These are phyloP conservation scores for Setaria viridis DNA, from an alignment of 202 grass and related monocot species.

Conservation along the genomic window DNA sequence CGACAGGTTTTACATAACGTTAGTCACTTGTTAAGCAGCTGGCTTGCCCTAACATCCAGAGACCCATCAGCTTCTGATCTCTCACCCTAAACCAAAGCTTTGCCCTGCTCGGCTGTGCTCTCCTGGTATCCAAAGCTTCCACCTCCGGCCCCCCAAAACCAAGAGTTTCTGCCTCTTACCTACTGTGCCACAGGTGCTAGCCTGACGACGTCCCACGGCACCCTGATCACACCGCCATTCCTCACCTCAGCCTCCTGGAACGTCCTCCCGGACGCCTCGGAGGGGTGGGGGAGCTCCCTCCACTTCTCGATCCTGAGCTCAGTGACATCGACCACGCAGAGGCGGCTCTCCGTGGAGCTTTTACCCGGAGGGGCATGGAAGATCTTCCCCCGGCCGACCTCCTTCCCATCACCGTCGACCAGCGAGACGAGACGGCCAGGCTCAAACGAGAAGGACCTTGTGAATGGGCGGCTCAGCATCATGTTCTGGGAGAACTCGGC, in stretches of 20 bases:
- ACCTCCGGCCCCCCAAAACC: too few relatives aligned
- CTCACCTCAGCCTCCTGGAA: slow-evolving; percentile 70
- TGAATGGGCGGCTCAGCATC: slow-evolving; percentile 48
- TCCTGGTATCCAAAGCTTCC: neutral
- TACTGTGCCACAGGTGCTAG: slow-evolving; percentile 43
- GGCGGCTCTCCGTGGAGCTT: slow-evolving; percentile 42
- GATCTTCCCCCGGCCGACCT: slow-evolving; percentile 73
- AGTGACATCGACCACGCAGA: slow-evolving; percentile 63
- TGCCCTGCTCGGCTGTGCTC: neutral
- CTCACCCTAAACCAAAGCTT: neutral
- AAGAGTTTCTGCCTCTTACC: neutral
- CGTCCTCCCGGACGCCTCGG: slow-evolving; percentile 68
- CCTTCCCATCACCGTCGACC: slow-evolving; percentile 69
- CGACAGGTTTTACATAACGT: neutral
- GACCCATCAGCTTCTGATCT: neutral
- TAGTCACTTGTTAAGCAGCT: neutral
- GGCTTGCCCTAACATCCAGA: neutral
- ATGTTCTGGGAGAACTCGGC: slow-evolving; percentile 40
- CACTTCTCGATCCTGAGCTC: slow-evolving; percentile 80
- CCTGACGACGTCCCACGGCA: slow-evolving; percentile 69
- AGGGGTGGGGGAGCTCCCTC: slow-evolving; percentile 77
- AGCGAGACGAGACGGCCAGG: slow-evolving; percentile 57
- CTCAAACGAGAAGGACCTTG: slow-evolving; percentile 56
- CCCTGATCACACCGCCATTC: slow-evolving; percentile 71
- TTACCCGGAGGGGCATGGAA: slow-evolving; percentile 65